Evolutionary conservation across 2,329 filamentous ascomycete genomes (phyloP).

Genomic region (Sclerotinia sclerotiorum): DNA sequence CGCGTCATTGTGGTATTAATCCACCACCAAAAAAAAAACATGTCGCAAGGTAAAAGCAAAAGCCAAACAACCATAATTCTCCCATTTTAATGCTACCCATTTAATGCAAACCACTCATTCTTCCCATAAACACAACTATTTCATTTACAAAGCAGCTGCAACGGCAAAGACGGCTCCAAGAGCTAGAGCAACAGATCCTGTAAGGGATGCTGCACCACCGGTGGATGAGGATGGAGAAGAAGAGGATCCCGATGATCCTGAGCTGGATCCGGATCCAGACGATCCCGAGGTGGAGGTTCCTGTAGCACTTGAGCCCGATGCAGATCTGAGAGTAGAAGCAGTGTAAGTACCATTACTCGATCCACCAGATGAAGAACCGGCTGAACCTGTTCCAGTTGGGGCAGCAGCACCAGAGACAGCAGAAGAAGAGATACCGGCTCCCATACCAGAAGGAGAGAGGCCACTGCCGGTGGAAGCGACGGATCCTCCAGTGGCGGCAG

Average conservation of each 20-base stretch:
- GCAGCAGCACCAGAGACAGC: slow-evolving; percentile 15
- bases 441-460: slow-evolving; percentile 30
- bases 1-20: slow-evolving; percentile 4
- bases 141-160: slow-evolving; percentile 21
- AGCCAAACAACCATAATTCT: neutral
- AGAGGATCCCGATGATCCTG: slow-evolving; percentile 12
- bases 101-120: neutral
- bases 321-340: slow-evolving; percentile 1
- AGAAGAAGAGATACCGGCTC: slow-evolving; percentile 26
- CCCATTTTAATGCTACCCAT: slow-evolving; percentile 11
- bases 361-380: slow-evolving; percentile 11
- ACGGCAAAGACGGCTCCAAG: slow-evolving; percentile 21
- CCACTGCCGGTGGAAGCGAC: slow-evolving; percentile 28
- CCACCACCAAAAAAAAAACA: slow-evolving; percentile 12
- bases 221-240: slow-evolving; percentile 22
- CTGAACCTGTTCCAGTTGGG: slow-evolving; percentile 19
- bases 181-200: slow-evolving; percentile 21
- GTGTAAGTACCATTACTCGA: slow-evolving; percentile 22
- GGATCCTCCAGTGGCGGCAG: slow-evolving; percentile 22
- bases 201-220: slow-evolving; percentile 24
- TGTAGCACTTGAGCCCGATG: slow-evolving; percentile 15
- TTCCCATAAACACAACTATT: slow-evolving; percentile 1
- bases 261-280: slow-evolving; percentile 21
- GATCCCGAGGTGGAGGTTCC: slow-evolving; percentile 21
- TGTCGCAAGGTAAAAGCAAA: slow-evolving; percentile 9